These are phyloP conservation scores for Coemansia reversa DNA, from an alignment of 192 early-diverging fungal genomes.

Conservation along the genomic window DNA sequence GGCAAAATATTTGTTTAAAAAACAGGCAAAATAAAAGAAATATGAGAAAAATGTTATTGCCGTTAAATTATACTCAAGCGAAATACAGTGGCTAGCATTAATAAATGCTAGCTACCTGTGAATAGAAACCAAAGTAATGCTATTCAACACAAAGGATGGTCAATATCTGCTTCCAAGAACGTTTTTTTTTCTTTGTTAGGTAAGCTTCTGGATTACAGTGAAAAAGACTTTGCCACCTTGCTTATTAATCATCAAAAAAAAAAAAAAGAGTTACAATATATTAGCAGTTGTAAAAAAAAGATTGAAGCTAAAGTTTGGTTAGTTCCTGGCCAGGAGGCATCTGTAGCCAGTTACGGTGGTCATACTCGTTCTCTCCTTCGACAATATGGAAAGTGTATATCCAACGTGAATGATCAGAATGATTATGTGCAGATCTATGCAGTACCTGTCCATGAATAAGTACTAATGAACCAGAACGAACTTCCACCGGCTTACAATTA, in stretches of 20 bases:
- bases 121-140: too few species aligned
- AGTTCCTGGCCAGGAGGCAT: constrained; percentile 25
- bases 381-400: constrained; percentile 97
- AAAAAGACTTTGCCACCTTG: too few species aligned
- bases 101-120: too few species aligned
- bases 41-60: neutral
- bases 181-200: too few species aligned
- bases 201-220: too few species aligned
- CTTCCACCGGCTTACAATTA: constrained; percentile 21
- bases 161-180: too few species aligned
- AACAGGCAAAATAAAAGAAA: neutral
- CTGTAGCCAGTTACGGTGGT: constrained; percentile 77
- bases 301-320: constrained; percentile 22
- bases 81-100: too few species aligned
- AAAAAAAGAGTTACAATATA: neutral
- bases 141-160: too few species aligned
- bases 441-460: constrained; percentile 86
- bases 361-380: constrained; percentile 72
- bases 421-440: constrained; percentile 82
- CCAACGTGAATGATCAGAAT: constrained; percentile 72
- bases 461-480: constrained; percentile 69
- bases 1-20: neutral
- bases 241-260: neutral
- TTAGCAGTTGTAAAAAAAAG: neutral
- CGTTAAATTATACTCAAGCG: too few species aligned